These are phyloP conservation scores for Phytophthora boehmeriae DNA, from an alignment of 352 stramenopile genomes.

Conservation along the genomic window DNA sequence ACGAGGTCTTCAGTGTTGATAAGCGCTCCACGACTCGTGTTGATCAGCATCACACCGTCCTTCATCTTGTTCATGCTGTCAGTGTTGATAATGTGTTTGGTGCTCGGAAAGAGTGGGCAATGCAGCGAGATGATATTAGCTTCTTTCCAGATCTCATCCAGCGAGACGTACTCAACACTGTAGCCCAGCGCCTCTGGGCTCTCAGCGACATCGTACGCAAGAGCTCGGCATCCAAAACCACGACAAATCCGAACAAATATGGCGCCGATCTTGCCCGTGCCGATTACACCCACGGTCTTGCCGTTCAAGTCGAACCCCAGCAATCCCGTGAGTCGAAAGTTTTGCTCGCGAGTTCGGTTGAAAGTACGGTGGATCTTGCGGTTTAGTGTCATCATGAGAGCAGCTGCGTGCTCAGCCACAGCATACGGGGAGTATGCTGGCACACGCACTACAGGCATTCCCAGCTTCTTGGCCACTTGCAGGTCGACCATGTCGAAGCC, in stretches of 20 bases:
- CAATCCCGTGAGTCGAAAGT: slow-evolving; percentile 60
- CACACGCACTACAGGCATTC: slow-evolving; percentile 56
- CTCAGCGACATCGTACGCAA: slow-evolving; percentile 39
- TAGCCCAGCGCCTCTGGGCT: slow-evolving; percentile 36
- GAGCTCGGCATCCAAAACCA: slow-evolving; percentile 33
- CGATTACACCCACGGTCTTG: slow-evolving; percentile 63
- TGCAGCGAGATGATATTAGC: slow-evolving; percentile 86
- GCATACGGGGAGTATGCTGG: slow-evolving; percentile 71
- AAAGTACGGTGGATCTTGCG: slow-evolving; percentile 61
- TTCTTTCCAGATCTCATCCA: slow-evolving; percentile 52
- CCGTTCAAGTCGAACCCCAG: slow-evolving; percentile 59
- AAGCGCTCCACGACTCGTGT: slow-evolving; percentile 83
- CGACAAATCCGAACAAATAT: slow-evolving; percentile 41
- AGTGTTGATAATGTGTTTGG: slow-evolving; percentile 79
- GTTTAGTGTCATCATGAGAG: slow-evolving; percentile 76
- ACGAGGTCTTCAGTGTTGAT: slow-evolving; percentile 80
- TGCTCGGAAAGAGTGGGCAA: slow-evolving; percentile 75
- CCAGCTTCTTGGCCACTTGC: slow-evolving; percentile 44
- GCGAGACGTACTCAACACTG: slow-evolving; percentile 28
- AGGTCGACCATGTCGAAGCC: slow-evolving; percentile 73
- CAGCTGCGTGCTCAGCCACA: slow-evolving; percentile 64
- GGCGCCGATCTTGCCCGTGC: slow-evolving; percentile 39
- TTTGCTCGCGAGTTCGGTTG: slow-evolving; percentile 63
- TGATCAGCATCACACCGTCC: slow-evolving; percentile 85
- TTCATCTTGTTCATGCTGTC: slow-evolving; percentile 83